A percentile compares a stretch with the other conserved stretches of the same genome.
Conservation (phyloP, 2,329 filamentous ascomycete genomes). For the Capronia americana region DNA sequence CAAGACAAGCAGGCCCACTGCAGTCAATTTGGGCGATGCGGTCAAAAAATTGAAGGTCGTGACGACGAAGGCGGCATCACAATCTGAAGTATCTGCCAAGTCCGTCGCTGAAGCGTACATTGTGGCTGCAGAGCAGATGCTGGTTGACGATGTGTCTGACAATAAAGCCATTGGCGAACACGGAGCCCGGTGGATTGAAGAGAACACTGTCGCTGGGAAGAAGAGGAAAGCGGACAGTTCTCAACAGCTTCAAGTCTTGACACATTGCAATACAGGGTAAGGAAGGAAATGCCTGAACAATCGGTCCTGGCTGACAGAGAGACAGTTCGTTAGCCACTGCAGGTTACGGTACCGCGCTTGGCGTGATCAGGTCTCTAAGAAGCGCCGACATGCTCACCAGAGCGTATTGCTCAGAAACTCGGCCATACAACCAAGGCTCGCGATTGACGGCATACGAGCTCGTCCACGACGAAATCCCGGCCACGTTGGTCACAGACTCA, state of each 20-base stretch:
- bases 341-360: constrained; percentile 94
- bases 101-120: constrained; percentile 75
- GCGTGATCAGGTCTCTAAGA: constrained; percentile 86
- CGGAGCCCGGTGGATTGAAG: constrained; percentile 81
- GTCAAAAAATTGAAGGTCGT: constrained; percentile 78
- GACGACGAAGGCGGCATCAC: constrained; percentile 50
- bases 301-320: constrained; percentile 26
- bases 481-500: constrained; percentile 91
- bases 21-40: constrained; percentile 92
- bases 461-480: constrained; percentile 89
- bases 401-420: constrained; percentile 95
- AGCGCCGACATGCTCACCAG: constrained; percentile 71
- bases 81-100: constrained; percentile 45
- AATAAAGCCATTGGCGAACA: constrained; percentile 84
- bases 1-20: constrained; percentile 86
- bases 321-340: constrained; percentile 86
- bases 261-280: constrained; percentile 96
- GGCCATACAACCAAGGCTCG: constrained; percentile 97
- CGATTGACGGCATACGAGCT: constrained; percentile 94
- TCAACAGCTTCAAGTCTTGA: constrained; percentile 78
- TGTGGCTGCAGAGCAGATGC: constrained; percentile 80
- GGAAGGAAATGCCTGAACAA: constrained; percentile 33
- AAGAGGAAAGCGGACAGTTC: constrained; percentile 44
- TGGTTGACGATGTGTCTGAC: constrained; percentile 83
- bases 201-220: constrained; percentile 59